phyloP scores from a whole-genome alignment of 106 monocot genomes.

The Ottelia alismoides region DNA sequence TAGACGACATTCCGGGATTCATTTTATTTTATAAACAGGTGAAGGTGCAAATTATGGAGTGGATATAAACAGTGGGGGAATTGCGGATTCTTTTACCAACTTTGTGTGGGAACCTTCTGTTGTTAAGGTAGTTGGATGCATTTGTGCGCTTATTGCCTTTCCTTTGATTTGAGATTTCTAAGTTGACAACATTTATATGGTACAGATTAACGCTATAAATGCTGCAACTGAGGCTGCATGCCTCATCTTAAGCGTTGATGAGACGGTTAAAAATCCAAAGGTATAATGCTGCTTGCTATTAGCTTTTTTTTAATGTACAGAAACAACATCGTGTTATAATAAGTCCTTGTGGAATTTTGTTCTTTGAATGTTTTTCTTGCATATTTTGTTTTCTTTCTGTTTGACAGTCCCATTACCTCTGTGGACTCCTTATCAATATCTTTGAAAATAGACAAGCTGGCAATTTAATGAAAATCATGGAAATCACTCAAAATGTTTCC shows the following conservation, averaged over 20 bases:
- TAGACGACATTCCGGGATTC: no score
- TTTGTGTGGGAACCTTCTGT: slow-evolving; percentile 99
- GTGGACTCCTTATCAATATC: neutral
- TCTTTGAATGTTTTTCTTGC: no score
- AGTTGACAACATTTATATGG: neutral
- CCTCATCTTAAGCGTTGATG: slow-evolving; percentile 92
- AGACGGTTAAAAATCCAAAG: slow-evolving; percentile 98
- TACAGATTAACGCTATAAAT: slow-evolving; percentile 96
- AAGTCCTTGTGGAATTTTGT: no score
- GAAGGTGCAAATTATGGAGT: slow-evolving; percentile 87
- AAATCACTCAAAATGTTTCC: no score
- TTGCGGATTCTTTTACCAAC: slow-evolving; percentile 88
- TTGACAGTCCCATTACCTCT: neutral
- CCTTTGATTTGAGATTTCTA: neutral
- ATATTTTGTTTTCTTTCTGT: no score
- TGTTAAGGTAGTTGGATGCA: no score
- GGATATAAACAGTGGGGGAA: slow-evolving; percentile 92
- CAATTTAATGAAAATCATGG: no score
- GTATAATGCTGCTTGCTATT: no score
- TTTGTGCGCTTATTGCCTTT: slow-evolving; percentile 1
- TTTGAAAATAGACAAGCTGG: no score
- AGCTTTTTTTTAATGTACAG: no score
- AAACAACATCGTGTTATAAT: no score
- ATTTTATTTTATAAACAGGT: slow-evolving; percentile 23
- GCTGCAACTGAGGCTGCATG: slow-evolving; percentile 98